Percentiles rank a stretch among this genome's conserved stretches.
Conservation (phyloP, 148 eudicot species). For the Chenopodium quinoa region DNA sequence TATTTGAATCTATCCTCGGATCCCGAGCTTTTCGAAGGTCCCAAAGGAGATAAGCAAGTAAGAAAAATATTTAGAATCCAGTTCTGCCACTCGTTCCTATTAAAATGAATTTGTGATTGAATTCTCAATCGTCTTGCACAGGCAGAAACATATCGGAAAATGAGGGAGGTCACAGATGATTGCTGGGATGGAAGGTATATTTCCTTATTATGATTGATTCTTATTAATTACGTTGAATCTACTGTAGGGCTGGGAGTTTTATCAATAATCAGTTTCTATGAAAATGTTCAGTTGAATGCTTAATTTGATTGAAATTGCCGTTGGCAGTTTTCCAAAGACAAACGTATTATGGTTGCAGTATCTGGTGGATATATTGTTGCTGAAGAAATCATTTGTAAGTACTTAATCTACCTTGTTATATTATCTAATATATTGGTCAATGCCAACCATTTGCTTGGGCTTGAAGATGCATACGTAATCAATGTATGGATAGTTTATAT, state of each 20-base stretch:
- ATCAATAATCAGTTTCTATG: background rate
- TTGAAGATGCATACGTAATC: background rate
- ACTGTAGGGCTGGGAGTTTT: background rate
- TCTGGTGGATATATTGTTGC: constrained; percentile 69
- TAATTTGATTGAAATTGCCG: constrained; percentile 1
- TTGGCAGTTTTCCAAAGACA: constrained; percentile 88
- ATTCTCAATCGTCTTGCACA: constrained; percentile 34
- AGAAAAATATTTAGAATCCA: constrained; percentile 13
- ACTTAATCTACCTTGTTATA: background rate
- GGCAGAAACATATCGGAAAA: constrained; percentile 87
- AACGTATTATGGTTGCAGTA: constrained; percentile 94
- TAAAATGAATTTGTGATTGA: background rate
- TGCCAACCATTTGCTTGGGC: background rate
- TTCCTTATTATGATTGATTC: background rate
- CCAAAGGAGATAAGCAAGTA: constrained; percentile 91
- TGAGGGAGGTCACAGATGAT: constrained; percentile 85
- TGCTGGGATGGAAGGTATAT: constrained; percentile 95
- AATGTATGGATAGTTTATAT: background rate
- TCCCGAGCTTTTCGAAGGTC: constrained; percentile 90
- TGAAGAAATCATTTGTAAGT: constrained; percentile 85
- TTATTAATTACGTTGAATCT: too few species aligned
- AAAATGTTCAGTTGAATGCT: background rate
- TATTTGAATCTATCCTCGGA: constrained; percentile 83
- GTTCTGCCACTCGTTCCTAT: background rate
- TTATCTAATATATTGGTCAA: background rate